Evolutionary conservation across 352 stramenopile species (phyloP).

Genomic region (Phytophthora pluvialis): DNA sequence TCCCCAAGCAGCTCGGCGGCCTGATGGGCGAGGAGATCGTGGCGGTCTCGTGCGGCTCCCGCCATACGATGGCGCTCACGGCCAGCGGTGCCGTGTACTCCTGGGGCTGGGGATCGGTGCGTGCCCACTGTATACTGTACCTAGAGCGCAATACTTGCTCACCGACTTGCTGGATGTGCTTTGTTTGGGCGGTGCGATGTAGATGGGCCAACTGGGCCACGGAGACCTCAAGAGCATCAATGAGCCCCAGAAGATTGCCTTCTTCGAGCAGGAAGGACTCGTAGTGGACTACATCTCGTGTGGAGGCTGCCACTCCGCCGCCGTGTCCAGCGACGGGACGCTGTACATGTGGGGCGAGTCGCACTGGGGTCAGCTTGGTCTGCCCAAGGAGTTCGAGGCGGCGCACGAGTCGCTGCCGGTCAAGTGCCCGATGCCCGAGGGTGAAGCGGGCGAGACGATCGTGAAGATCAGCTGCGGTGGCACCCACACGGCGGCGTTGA

Average conservation of each 20-base stretch:
- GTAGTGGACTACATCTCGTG: slow-evolving; percentile 81
- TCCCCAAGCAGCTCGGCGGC: slow-evolving; percentile 62
- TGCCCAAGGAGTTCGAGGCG: slow-evolving; percentile 68
- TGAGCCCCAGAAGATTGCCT: slow-evolving; percentile 61
- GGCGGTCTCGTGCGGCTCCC: slow-evolving; percentile 80
- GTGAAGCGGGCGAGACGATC: slow-evolving; percentile 56
- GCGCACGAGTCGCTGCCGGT: slow-evolving; percentile 67
- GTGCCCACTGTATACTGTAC: slow-evolving; percentile 11
- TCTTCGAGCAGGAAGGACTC: slow-evolving; percentile 58
- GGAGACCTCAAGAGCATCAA: slow-evolving; percentile 80
- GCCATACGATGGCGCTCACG: slow-evolving; percentile 84
- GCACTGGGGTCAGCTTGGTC: slow-evolving; percentile 81
- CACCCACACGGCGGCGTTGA: slow-evolving; percentile 77
- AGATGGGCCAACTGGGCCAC: slow-evolving; percentile 86
- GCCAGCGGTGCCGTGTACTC: slow-evolving; percentile 65
- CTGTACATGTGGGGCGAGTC: slow-evolving; percentile 88
- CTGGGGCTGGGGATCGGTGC: slow-evolving; percentile 82
- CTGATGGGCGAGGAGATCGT: slow-evolving; percentile 61
- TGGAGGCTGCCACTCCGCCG: slow-evolving; percentile 82
- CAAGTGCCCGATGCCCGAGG: slow-evolving; percentile 65
- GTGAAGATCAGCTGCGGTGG: slow-evolving; percentile 85
- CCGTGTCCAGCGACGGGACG: slow-evolving; percentile 67
- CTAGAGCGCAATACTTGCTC: neutral
- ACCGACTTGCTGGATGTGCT: slow-evolving; percentile 15
- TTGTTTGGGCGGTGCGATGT: slow-evolving; percentile 10